Conservation (phyloP, 805 yeast species). For the Jamesozyma lodderae region DNA sequence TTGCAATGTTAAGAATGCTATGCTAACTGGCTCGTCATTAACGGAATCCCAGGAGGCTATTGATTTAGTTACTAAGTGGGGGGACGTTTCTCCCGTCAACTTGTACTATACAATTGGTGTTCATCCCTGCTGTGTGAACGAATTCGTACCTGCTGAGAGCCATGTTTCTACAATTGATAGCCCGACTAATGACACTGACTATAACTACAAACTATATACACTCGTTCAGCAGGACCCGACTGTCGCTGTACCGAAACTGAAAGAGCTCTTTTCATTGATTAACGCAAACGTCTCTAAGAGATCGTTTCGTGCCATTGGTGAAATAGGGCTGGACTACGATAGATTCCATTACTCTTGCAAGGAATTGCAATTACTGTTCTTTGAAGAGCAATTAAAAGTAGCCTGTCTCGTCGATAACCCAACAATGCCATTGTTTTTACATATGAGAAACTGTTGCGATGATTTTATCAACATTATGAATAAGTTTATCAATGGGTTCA, state of each 20-base stretch:
- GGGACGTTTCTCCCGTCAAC: conserved; percentile 11
- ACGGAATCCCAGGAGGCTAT: conserved; percentile 57
- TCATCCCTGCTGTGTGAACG: conserved; percentile 84
- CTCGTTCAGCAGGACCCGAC: conserved; percentile 1
- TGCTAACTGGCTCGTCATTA: conserved; percentile 78
- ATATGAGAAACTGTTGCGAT: conserved; percentile 76
- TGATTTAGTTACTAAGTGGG: conserved; percentile 39
- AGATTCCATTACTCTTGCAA: conserved; percentile 67
- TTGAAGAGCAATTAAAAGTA: conserved; percentile 63
- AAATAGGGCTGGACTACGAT: conserved; percentile 92
- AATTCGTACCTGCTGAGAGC: conserved; percentile 28
- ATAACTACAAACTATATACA: conserved; percentile 9
- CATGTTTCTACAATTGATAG: conserved; percentile 24
- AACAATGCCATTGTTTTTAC: conserved; percentile 76
- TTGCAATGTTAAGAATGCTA: conserved; percentile 56
- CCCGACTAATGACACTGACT: conserved; percentile 20
- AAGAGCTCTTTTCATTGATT: conserved; percentile 42
- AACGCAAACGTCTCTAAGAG: conserved; percentile 40
- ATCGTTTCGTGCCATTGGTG: conserved; percentile 77
- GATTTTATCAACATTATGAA: conserved; percentile 61
- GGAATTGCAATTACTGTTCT: conserved; percentile 58
- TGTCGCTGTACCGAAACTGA: conserved; percentile 13
- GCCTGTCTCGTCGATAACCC: conserved; percentile 32
- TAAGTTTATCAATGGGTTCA: conserved; percentile 46
- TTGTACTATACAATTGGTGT: conserved; percentile 79